Evolutionary conservation across 495 filamentous ascomycete genomes (phyloP), one percentile per base, ranked within the genome.

Genomic region (Lindgomyces ingoldianus): DNA sequence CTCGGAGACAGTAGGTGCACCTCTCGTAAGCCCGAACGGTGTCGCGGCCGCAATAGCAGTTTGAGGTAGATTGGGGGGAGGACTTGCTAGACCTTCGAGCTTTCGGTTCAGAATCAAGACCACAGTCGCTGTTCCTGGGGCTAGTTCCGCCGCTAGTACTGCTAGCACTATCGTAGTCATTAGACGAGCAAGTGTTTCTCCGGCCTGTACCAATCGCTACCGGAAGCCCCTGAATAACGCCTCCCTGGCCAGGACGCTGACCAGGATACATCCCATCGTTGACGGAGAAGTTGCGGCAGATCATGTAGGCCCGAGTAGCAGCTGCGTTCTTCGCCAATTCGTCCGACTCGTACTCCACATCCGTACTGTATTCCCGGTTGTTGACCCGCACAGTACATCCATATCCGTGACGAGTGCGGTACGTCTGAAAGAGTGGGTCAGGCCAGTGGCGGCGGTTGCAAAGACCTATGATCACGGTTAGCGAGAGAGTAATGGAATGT

Each of bases 221-320:
- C 46, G 91, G 92, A 44, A 94, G 80, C 41, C 92, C 92, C 83
- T 96, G 92, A 73, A 94, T 83, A 48, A 92, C 86, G 24, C 90
- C 90, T 29, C 81, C 80, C 46, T 85, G 82, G 78, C 91, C 80
- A 78, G 90, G 80, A 73, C 90, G 79, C 30, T 75, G 70, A 74
- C 84, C 81, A 4, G 86, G 86, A 63, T 84, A 87, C 91, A 93
- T 95, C 77, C 93, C 93, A 70, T 96, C 94, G 76, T 96, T 98
- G 74, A 96, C 88, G 63, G 93, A 97, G 80, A 98, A 97, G 79
- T 96, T 96, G 74, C 93, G 89, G 81, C 94, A 98, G 62, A 98
- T 93, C 81, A 96, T 89, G 78, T 96, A 98, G 62, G 94, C 94
- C 64, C 91, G 88, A 87, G 94, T 96, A 63, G 94, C 94, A 55